phyloP scores from a whole-genome alignment of 192 early-diverging fungal genomes.

The Entomortierella beljakovae region DNA sequence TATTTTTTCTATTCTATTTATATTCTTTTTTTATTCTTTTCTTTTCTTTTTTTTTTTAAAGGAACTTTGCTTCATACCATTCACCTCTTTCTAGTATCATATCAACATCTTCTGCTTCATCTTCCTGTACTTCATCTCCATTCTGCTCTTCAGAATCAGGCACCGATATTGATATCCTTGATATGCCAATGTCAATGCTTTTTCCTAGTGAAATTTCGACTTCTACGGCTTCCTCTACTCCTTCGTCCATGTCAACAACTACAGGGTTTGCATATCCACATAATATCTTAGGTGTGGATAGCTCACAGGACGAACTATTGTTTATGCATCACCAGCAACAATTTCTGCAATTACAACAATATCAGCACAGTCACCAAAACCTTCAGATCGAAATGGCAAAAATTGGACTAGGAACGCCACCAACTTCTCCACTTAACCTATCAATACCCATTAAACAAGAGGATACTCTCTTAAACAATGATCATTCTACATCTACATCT shows the following conservation, averaged over 20 bases:
- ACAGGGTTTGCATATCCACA: slow-evolving; percentile 8
- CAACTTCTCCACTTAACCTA: neutral
- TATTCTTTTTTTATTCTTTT: neutral
- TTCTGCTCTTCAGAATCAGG: slow-evolving; percentile 20
- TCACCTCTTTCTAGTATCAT: slow-evolving; percentile 18
- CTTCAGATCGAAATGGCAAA: slow-evolving; percentile 36
- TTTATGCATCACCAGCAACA: slow-evolving; percentile 27
- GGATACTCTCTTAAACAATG: neutral
- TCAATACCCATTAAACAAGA: neutral
- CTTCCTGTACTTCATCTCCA: slow-evolving; percentile 32
- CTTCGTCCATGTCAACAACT: neutral
- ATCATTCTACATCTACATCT: neutral
- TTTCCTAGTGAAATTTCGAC: slow-evolving; percentile 24
- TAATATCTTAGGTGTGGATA: slow-evolving; percentile 4
- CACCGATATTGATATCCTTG: slow-evolving; percentile 33
- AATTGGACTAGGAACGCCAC: slow-evolving; percentile 23
- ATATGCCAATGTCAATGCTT: slow-evolving; percentile 47
- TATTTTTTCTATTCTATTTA: too few relatives aligned
- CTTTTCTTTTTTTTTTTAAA: neutral
- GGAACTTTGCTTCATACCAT: slow-evolving; percentile 6
- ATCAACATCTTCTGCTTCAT: neutral
- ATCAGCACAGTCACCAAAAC: slow-evolving; percentile 23
- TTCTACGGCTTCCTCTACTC: slow-evolving; percentile 9
- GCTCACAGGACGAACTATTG: slow-evolving; percentile 7
- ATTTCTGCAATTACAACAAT: slow-evolving; percentile 7